Evolutionary conservation across 2,329 filamentous ascomycete genomes (phyloP), one percentile per base, ranked within the genome.

Genomic region (Colletotrichum spaethianum): DNA sequence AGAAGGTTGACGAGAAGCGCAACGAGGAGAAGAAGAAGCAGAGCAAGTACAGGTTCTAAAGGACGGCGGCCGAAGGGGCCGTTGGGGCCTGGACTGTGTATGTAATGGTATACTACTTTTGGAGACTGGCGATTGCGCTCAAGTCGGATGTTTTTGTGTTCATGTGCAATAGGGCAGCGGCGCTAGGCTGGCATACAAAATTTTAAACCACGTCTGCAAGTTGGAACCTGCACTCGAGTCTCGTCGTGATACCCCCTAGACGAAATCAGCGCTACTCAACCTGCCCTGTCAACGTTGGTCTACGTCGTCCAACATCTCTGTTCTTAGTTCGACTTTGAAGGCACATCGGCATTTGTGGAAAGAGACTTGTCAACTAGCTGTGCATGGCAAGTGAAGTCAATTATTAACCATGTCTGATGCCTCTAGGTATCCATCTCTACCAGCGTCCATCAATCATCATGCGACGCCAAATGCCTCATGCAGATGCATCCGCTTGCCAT

Each of bases 1-100:
- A 95, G 80, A 97, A 95, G 88, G 90, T 93, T 75, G 95, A 98
- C 77, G 92, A 94, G 81, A 94, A 97, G 82, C 91, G 91, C 80
- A 88, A 88, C 77, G 88, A 90, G 74, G 92, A 92, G 86, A 89
- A 85, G 82, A 72, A 63, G 61, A 90, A 87, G 80, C 87, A 88
- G 76, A 80, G 81, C 75, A 88, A 88, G 79, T 87, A 88, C 75
- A 82, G 83, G 76, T 87, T 86, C 69, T 88, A 82, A 75, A 40
- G 40, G 40, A 33, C 50, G 50, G 52, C 40, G 14, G n/a, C 26
- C 31, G 40, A 53, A 48, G 26, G 23, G n/a, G 16, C 12, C 6
- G 16, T 36, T 33, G 4, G 28, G 36, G 26, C 9, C 14, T 33
- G 28, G 36, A 40, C 55, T 28, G 16, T 55, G 8, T n/a, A n/a